Evolutionary conservation across 345 rosid genomes (phyloP).

Genomic region (Lumnitzera littorea): DNA sequence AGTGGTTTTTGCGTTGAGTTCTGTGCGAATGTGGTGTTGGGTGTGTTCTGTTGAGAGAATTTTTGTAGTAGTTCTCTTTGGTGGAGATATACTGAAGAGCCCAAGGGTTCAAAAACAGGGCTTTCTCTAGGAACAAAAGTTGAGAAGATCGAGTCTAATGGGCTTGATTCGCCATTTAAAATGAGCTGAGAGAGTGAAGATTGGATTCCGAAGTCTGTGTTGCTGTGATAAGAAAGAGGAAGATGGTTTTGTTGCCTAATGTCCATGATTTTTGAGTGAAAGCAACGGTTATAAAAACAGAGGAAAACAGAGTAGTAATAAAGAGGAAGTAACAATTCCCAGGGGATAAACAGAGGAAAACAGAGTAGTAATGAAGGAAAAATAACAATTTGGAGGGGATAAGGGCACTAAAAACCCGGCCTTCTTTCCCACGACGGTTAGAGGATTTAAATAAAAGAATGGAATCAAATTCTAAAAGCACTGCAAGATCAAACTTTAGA

Average conservation of each 20-base stretch:
- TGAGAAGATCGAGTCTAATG: conserved; percentile 82
- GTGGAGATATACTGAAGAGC: conserved; percentile 74
- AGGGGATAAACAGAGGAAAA: conserved; percentile 1
- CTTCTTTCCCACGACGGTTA: not conserved
- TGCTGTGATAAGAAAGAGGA: conserved; percentile 10
- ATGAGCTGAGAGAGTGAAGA: conserved; percentile 66
- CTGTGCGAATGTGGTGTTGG: conserved; percentile 3
- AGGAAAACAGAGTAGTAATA: not conserved
- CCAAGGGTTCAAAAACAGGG: conserved; percentile 28
- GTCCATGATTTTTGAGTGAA: conserved; percentile 10
- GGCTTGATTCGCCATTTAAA: conserved; percentile 64
- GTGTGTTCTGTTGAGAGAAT: conserved; percentile 36
- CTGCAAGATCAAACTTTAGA: too few species aligned
- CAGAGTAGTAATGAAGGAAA: conserved; percentile 2
- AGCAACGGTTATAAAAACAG: not conserved
- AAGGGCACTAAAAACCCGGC: not conserved
- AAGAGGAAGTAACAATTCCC: conserved; percentile 2
- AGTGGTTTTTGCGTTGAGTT: conserved; percentile 23
- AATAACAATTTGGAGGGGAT: not conserved
- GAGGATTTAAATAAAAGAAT: too few species aligned
- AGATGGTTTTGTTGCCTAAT: conserved; percentile 30
- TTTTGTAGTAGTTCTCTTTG: conserved; percentile 73
- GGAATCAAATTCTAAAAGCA: too few species aligned
- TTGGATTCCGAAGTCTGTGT: conserved; percentile 22
- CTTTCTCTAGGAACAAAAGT: conserved; percentile 22